Base-by-base conservation (phyloP, 345 rosid genomes). In the Carallia brachiata region DNA sequence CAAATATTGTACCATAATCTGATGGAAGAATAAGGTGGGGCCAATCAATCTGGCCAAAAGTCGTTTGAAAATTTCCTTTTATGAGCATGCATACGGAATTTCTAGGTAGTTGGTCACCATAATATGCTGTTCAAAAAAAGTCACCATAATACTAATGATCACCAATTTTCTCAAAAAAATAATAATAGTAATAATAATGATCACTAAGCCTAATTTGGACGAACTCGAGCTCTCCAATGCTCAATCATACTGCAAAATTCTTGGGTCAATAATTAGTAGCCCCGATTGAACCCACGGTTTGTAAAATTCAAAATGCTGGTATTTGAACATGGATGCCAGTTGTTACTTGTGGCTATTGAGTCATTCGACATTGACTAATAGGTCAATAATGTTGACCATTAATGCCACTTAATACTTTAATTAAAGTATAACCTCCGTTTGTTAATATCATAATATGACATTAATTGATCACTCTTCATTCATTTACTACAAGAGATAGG, bases 271-370 rank as follows among this genome's bases (percentile, higher is more conserved):
- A 57, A 1, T 37, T 17, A 19, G 34, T 52, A 44, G 5, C 50
- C n/a, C 50, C 34, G 66, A 36, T 70, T 52, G 5, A 23, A 55
- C 6, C 52, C 19, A 4, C 13, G 1, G 10, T 59, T 61, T 32
- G n/a, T 12, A 9, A 52, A 4, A 8, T 44, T 30, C 37, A 37
- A 68, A n/a, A 27, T 34, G 40, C 53, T 53, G 30, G 39, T 64
- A 40, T 34, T 62, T 57, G 54, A 74, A 70, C 76, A 79, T 82
- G 84, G 81, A 79, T 70, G 85, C 75, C 85, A 79, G 82, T 62
- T 80, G 76, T 70, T 76, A 73, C 66, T 32, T 76, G 36, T 64
- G 72, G 69, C 62, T 36, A 69, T 67, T 68, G 75, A 63, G 64
- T 74, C 12, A 52, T 54, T 15, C 6, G 48, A 63, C n/a, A 36